Percentiles rank a stretch among this genome's conserved stretches.
Evolutionary conservation across 257 asterid genomes (phyloP).

Genomic region (Nicotiana obtusifolia): DNA sequence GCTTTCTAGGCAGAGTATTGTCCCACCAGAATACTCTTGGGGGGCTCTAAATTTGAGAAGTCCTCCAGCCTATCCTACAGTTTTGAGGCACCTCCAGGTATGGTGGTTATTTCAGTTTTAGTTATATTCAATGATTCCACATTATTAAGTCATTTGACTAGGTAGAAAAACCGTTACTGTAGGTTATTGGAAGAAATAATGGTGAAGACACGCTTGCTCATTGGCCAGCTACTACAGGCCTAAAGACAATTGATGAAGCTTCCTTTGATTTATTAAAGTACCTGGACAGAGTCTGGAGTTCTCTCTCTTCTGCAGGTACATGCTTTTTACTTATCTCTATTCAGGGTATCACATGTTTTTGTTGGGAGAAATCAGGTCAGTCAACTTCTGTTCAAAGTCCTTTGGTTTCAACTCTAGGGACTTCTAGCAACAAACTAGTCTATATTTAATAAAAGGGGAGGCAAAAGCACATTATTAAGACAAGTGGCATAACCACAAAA

Average conservation of each 20-base stretch:
- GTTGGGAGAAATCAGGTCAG: background rate
- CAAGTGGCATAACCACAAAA: too few species aligned
- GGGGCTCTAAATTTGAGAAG: constrained; percentile 79
- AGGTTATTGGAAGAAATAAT: constrained; percentile 72
- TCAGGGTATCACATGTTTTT: background rate
- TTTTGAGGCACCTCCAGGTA: constrained; percentile 83
- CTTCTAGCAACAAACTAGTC: background rate
- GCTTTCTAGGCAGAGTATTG: constrained; percentile 66
- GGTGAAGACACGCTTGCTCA: constrained; percentile 96
- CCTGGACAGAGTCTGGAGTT: constrained; percentile 64
- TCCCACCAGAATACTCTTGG: constrained; percentile 96
- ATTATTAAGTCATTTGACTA: constrained; percentile 13
- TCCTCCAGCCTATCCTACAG: constrained; percentile 72
- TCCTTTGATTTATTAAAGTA: constrained; percentile 70
- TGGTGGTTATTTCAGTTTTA: constrained; percentile 4
- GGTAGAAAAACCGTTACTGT: constrained; percentile 17
- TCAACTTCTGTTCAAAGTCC: background rate
- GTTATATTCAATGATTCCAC: background rate
- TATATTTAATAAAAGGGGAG: too few species aligned
- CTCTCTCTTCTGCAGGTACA: constrained; percentile 77
- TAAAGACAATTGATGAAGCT: constrained; percentile 82
- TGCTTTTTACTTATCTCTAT: background rate
- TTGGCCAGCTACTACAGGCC: constrained; percentile 79
- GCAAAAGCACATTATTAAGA: too few species aligned
- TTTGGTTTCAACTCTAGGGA: background rate